phyloP scores from a whole-genome alignment of 2,329 filamentous ascomycete species.

The Phyllosticta capitalensis region DNA sequence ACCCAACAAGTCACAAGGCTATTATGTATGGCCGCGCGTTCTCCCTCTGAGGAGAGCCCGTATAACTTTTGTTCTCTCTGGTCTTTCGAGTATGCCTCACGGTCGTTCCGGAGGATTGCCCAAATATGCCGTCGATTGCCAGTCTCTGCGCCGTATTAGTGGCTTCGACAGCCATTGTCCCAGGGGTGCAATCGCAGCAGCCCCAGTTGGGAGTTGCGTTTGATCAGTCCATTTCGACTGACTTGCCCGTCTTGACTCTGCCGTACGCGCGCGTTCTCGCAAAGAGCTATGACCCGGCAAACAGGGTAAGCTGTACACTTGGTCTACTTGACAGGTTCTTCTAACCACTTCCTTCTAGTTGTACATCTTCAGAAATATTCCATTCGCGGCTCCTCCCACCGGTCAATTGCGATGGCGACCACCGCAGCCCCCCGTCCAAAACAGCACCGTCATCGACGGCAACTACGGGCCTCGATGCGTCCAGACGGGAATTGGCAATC shows the following conservation, averaged over 20 bases:
- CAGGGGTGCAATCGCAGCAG: background rate
- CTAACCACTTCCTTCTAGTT: conserved; percentile 11
- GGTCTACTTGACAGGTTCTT: background rate
- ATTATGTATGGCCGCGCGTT: background rate
- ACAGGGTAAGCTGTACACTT: background rate
- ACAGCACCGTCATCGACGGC: background rate
- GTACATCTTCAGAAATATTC: conserved; percentile 36
- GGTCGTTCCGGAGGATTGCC: background rate
- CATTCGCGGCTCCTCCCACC: conserved; percentile 35
- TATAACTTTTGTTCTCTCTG: background rate
- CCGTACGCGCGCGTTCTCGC: conserved; percentile 28
- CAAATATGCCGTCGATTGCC: background rate
- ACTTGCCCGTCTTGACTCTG: conserved; percentile 22
- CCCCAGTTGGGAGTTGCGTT: background rate
- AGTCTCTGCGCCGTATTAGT: background rate
- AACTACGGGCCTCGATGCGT: background rate
- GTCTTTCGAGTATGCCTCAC: background rate
- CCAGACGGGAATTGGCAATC: conserved; percentile 2
- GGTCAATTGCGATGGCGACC: conserved; percentile 33
- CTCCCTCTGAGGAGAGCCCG: background rate
- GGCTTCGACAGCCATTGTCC: background rate
- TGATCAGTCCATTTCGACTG: conserved; percentile 1
- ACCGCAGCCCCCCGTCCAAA: conserved; percentile 25
- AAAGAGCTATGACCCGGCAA: conserved; percentile 19
- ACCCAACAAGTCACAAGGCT: background rate